Conservation (phyloP, 2,329 filamentous ascomycete genomes). For the Cercospora berteroae region DNA sequence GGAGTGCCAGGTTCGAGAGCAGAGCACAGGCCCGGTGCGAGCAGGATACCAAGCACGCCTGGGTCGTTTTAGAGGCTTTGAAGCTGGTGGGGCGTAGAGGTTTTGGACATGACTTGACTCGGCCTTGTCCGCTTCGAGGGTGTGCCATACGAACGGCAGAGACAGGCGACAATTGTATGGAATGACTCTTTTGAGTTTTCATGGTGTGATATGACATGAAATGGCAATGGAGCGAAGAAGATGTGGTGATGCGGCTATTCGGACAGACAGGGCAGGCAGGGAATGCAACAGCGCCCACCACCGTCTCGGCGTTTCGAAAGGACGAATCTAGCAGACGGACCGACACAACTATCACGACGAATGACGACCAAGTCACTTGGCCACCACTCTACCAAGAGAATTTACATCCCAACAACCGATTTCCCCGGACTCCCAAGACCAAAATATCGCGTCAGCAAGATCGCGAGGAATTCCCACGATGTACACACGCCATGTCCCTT, state of each 20-base stretch:
- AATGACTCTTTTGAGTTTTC: background rate
- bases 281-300: too few species aligned
- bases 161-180: background rate
- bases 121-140: background rate
- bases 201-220: too few species aligned
- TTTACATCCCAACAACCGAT: background rate
- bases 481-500: background rate
- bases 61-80: slow-evolving; percentile 3
- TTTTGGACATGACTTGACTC: background rate
- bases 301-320: background rate
- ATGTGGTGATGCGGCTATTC: too few species aligned
- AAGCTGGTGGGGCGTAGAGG: background rate
- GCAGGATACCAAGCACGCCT: slow-evolving; percentile 19
- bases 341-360: background rate
- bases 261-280: too few species aligned
- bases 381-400: background rate
- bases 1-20: slow-evolving; percentile 7
- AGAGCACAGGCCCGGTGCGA: slow-evolving; percentile 15
- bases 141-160: background rate
- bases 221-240: too few species aligned
- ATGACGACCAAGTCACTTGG: background rate
- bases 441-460: background rate
- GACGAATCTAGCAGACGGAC: background rate
- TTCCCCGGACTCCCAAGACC: background rate
- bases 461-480: background rate